Evolutionary conservation across 2,329 filamentous ascomycete genomes (phyloP).

Genomic region (Teratosphaeria viscida): DNA sequence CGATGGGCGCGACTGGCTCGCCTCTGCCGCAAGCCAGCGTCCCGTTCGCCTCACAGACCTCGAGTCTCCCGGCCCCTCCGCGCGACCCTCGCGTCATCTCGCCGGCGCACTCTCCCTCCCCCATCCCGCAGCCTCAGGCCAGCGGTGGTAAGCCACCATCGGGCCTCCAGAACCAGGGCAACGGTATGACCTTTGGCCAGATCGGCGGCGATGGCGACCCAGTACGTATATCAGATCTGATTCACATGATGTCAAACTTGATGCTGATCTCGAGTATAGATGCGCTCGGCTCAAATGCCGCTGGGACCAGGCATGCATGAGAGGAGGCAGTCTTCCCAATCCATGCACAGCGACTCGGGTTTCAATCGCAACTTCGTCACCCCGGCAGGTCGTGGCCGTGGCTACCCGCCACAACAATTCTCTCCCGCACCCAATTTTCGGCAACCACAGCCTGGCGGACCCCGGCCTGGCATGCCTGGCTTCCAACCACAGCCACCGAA

Average conservation of each 20-base stretch:
- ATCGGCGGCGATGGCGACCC: slow-evolving; percentile 64
- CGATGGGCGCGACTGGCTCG: slow-evolving; percentile 52
- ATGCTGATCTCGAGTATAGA: slow-evolving; percentile 11
- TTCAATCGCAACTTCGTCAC: slow-evolving; percentile 27
- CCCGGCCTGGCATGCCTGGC: slow-evolving; percentile 40
- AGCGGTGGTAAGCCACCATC: slow-evolving; percentile 78
- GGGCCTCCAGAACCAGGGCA: slow-evolving; percentile 57
- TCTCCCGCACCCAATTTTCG: slow-evolving; percentile 47
- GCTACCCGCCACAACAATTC: slow-evolving; percentile 42
- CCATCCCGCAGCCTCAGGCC: slow-evolving; percentile 79
- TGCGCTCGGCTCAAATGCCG: slow-evolving; percentile 11
- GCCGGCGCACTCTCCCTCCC: slow-evolving; percentile 79
- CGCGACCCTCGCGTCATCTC: slow-evolving; percentile 66
- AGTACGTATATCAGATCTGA: slow-evolving; percentile 44
- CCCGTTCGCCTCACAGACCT: slow-evolving; percentile 55
- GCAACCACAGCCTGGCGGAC: slow-evolving; percentile 40
- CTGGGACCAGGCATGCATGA: slow-evolving; percentile 57
- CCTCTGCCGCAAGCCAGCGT: slow-evolving; percentile 53
- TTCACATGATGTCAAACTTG: slow-evolving; percentile 1
- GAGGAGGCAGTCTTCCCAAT: slow-evolving; percentile 78
- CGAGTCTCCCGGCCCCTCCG: slow-evolving; percentile 41
- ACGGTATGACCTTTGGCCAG: slow-evolving; percentile 71
- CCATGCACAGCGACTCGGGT: slow-evolving; percentile 62
- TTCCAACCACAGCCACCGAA: slow-evolving; percentile 17
- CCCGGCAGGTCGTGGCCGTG: slow-evolving; percentile 41